Percentiles rank a stretch among this genome's conserved stretches.
These are phyloP conservation scores for Exophiala sp. DNA, from an alignment of 2,329 filamentous ascomycete genomes.

Conservation along the genomic window DNA sequence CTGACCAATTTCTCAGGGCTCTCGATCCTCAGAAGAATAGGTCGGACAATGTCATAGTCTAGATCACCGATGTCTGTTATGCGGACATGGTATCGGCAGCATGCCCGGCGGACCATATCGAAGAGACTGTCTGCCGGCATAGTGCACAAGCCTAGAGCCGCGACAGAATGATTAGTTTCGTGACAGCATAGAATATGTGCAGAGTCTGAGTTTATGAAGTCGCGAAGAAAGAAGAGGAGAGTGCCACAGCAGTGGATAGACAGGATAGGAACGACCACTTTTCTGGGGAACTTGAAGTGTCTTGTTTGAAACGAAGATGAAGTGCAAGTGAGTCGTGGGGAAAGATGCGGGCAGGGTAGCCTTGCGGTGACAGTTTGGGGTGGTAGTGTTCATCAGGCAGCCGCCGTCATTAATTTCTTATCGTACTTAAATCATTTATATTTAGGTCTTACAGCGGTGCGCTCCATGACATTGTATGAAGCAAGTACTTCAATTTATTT, in stretches of 20 bases:
- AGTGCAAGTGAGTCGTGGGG: background rate
- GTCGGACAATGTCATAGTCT: constrained; percentile 59
- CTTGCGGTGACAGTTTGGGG: background rate
- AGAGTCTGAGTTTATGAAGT: background rate
- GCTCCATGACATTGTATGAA: too few species aligned
- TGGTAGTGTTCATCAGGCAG: too few species aligned
- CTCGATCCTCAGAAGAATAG: constrained; percentile 65
- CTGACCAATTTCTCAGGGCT: constrained; percentile 66
- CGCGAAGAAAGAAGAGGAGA: too few species aligned
- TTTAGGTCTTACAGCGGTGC: too few species aligned
- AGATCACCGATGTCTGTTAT: constrained; percentile 67
- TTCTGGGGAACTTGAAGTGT: background rate
- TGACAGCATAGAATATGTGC: background rate
- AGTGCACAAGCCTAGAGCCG: background rate
- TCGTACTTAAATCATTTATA: too few species aligned
- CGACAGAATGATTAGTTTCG: background rate
- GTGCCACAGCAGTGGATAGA: too few species aligned
- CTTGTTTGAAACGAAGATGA: background rate
- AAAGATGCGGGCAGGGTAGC: background rate
- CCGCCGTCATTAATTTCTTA: too few species aligned
- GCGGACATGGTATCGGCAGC: constrained; percentile 35
- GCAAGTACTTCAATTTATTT: too few species aligned
- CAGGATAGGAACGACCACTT: background rate
- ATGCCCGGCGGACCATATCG: constrained; percentile 28
- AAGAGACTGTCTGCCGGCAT: constrained; percentile 30